phyloP scores from a whole-genome alignment of 2,329 filamentous ascomycete species.

The Eurotiales sp. region DNA sequence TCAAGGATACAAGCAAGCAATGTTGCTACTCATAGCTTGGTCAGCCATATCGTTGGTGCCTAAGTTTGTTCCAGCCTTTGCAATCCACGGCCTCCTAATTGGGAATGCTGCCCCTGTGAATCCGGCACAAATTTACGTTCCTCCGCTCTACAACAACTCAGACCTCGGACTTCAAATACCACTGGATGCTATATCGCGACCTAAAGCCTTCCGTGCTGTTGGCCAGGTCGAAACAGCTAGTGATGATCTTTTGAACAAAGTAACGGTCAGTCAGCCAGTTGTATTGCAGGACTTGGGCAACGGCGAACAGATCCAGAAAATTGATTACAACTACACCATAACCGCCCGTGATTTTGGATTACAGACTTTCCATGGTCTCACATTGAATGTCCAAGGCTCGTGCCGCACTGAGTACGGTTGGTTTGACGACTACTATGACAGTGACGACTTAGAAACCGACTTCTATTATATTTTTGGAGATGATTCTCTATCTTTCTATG shows the following conservation, averaged over 20 bases:
- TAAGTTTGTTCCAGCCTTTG: neutral
- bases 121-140: conserved; percentile 1
- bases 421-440: neutral
- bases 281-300: neutral
- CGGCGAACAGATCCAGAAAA: neutral
- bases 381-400: neutral
- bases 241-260: neutral
- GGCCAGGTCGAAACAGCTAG: neutral
- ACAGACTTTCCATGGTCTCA: neutral
- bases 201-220: neutral
- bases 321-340: conserved; percentile 2
- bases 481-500: neutral
- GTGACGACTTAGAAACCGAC: neutral
- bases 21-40: neutral
- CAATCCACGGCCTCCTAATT: neutral
- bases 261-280: neutral
- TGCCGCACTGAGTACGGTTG: neutral
- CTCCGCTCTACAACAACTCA: neutral
- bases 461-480: neutral
- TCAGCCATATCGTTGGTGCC: neutral
- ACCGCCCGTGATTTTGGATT: conserved; percentile 1
- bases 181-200: neutral
- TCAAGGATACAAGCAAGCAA: neutral
- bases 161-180: neutral
- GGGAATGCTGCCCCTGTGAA: neutral